Evolutionary conservation across 2,329 filamentous ascomycete species (phyloP).

Genomic region (Chaetomiaceae sp.): DNA sequence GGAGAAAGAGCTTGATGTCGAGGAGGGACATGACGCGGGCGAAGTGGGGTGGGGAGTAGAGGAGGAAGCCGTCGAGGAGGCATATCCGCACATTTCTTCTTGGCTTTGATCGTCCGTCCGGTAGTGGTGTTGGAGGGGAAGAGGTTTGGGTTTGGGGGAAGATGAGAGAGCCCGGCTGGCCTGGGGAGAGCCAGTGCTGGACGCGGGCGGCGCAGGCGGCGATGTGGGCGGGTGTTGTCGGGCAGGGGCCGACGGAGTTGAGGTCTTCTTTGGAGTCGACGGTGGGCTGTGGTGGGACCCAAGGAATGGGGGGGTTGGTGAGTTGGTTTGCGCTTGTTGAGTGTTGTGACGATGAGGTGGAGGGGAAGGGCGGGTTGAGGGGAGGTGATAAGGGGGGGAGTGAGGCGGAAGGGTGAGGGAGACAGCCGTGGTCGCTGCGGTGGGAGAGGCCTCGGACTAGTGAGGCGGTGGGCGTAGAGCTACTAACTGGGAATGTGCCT

Average conservation of each 20-base stretch:
- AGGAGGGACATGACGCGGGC: slow-evolving; percentile 56
- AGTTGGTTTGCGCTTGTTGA: slow-evolving; percentile 12
- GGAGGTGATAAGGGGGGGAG: neutral
- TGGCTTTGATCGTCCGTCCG: neutral
- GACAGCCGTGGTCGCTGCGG: slow-evolving; percentile 29
- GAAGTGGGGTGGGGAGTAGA: slow-evolving; percentile 56
- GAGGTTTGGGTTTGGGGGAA: slow-evolving; percentile 21
- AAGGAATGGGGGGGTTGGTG: slow-evolving; percentile 3
- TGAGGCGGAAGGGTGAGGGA: neutral
- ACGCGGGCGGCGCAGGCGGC: slow-evolving; percentile 36
- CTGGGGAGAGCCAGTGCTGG: slow-evolving; percentile 44
- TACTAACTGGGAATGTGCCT: slow-evolving; percentile 60
- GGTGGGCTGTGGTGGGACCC: slow-evolving; percentile 36
- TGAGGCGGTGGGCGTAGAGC: neutral
- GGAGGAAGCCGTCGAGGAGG: slow-evolving; percentile 82
- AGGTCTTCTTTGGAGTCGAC: slow-evolving; percentile 57
- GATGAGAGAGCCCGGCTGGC: slow-evolving; percentile 40
- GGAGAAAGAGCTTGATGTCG: slow-evolving; percentile 74
- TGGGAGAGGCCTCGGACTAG: slow-evolving; percentile 17
- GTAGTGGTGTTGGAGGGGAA: neutral
- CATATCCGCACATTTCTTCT: slow-evolving; percentile 44
- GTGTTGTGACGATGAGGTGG: neutral
- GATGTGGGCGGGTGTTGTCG: slow-evolving; percentile 47
- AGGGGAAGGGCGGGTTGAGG: neutral
- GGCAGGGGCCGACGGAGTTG: slow-evolving; percentile 55